These are phyloP conservation scores for Talaromyces sp. DNA, from an alignment of 2,329 filamentous ascomycete genomes.

Conservation along the genomic window DNA sequence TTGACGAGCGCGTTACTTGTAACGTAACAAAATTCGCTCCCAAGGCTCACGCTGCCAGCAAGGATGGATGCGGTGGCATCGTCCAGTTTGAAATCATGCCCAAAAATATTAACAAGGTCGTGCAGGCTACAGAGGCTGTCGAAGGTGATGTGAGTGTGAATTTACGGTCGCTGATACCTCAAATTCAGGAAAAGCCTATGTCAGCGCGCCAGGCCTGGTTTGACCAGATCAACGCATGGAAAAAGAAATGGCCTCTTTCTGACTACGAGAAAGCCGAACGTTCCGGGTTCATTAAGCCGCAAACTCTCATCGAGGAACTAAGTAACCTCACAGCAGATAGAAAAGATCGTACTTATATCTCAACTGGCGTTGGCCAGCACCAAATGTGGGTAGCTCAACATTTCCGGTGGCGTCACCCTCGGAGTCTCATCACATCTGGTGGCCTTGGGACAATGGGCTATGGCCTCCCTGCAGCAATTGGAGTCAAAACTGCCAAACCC, in stretches of 20 bases:
- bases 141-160: constrained; percentile 61
- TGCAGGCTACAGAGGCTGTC: constrained; percentile 91
- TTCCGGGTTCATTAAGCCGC: not conserved
- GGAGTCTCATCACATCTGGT: constrained; percentile 85
- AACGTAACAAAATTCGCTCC: constrained; percentile 84
- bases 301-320: constrained; percentile 72
- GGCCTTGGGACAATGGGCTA: constrained; percentile 89
- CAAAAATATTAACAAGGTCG: constrained; percentile 99
- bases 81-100: constrained; percentile 98
- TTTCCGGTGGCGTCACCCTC: constrained; percentile 79
- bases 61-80: constrained; percentile 84
- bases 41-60: constrained; percentile 74
- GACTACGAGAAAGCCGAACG: not conserved
- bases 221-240: not conserved
- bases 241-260: not conserved
- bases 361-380: constrained; percentile 87
- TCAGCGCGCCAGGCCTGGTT: not conserved
- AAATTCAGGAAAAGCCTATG: not conserved
- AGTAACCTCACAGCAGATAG: constrained; percentile 69
- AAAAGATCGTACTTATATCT: constrained; percentile 73
- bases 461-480: constrained; percentile 82
- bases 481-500: constrained; percentile 72
- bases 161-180: no score
- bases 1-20: constrained; percentile 90
- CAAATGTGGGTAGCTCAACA: constrained; percentile 95